phyloP scores from a whole-genome alignment of 257 asterid genomes.

The Capsicum pubescens region DNA sequence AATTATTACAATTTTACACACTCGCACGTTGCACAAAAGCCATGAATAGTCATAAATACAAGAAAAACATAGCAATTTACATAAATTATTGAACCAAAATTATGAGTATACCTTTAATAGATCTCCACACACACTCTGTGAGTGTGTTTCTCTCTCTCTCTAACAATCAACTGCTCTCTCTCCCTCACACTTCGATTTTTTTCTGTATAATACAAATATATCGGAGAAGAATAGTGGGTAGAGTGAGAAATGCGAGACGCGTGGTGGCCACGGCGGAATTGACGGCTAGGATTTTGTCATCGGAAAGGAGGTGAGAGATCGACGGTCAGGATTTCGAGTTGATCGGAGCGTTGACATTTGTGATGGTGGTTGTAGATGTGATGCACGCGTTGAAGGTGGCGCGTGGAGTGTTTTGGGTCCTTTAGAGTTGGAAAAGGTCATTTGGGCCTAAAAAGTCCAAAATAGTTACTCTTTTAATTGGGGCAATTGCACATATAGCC shows the following conservation, averaged over 20 bases:
- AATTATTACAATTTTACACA: background rate
- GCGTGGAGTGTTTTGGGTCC: conserved; percentile 30
- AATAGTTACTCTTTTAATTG: background rate
- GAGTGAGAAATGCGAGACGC: conserved; percentile 22
- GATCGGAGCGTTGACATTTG: conserved; percentile 1
- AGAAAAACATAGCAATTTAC: background rate
- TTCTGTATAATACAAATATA: background rate
- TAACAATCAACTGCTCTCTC: background rate
- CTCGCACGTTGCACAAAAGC: background rate
- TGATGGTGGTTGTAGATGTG: background rate
- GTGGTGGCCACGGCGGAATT: conserved; percentile 32
- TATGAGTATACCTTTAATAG: background rate
- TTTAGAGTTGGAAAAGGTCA: background rate
- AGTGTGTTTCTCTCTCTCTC: background rate
- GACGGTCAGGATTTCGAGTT: conserved; percentile 36
- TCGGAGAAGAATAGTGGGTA: conserved; percentile 31
- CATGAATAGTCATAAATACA: background rate
- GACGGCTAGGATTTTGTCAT: conserved; percentile 19
- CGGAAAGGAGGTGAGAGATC: background rate
- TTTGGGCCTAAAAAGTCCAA: background rate
- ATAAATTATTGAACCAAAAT: background rate
- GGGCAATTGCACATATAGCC: background rate
- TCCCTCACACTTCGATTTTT: background rate
- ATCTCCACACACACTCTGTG: background rate
- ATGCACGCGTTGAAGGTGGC: conserved; percentile 43